These are phyloP conservation scores for Eucalyptus sideroxylon DNA, from an alignment of 345 rosid genomes.

Conservation along the genomic window DNA sequence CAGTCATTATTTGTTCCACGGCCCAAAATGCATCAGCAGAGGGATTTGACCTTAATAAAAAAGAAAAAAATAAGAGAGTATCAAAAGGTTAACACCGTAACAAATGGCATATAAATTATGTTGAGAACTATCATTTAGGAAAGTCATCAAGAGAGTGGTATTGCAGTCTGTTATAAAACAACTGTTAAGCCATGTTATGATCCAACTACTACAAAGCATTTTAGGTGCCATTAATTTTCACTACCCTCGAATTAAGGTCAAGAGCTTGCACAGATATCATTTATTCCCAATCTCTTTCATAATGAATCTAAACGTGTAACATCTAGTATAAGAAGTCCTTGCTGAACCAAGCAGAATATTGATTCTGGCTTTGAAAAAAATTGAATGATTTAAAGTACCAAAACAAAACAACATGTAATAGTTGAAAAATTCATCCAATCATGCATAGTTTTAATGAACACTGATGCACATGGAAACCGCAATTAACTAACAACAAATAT, in stretches of 20 bases:
- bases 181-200: not conserved
- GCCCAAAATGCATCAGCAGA: constrained; percentile 12
- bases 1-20: constrained; percentile 62
- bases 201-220: not conserved
- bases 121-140: not conserved
- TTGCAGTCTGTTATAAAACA: not conserved
- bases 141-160: not conserved
- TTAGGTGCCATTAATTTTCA: not conserved
- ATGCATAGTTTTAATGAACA: not conserved
- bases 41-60: not conserved
- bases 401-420: not conserved
- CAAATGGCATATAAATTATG: not conserved
- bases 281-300: not conserved
- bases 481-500: not conserved
- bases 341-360: not conserved
- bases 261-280: not conserved
- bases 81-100: not conserved
- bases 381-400: not conserved
- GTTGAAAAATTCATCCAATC: not conserved
- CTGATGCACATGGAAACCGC: not conserved
- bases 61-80: not conserved
- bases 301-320: not conserved
- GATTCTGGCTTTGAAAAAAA: not conserved
- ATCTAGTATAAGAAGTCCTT: not conserved
- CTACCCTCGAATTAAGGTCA: not conserved